phyloP scores from a whole-genome alignment of 2,329 filamentous ascomycete species.

The Magnaporthales sp. region DNA sequence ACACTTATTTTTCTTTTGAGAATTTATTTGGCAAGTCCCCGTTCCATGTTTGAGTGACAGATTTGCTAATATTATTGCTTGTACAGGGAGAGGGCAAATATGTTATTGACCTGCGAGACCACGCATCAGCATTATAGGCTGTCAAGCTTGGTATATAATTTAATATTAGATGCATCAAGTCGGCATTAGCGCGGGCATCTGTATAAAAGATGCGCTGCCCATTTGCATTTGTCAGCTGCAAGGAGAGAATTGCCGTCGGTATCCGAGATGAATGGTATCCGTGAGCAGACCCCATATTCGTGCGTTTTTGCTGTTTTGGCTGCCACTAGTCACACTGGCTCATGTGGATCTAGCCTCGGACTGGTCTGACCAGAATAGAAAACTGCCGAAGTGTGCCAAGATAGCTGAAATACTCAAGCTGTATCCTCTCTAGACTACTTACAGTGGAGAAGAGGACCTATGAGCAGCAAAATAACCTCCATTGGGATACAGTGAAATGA shows the following conservation, averaged over 20 bases:
- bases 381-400: background rate
- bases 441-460: background rate
- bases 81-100: conserved; percentile 12
- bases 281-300: background rate
- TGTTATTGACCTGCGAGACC: conserved; percentile 12
- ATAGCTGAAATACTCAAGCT: background rate
- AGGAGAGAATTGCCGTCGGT: background rate
- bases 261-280: background rate
- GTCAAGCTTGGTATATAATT: background rate
- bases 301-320: background rate
- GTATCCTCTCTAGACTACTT: background rate
- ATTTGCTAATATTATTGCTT: background rate
- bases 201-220: too few relatives aligned
- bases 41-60: too few relatives aligned
- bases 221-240: background rate
- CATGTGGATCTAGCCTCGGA: background rate
- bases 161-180: too few relatives aligned
- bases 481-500: background rate
- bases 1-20: background rate
- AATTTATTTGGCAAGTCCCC: background rate
- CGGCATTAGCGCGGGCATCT: too few relatives aligned
- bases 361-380: background rate
- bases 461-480: background rate
- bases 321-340: background rate
- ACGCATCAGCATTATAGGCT: background rate